Evolutionary conservation across 2,329 filamentous ascomycete species (phyloP).

Genomic region (Colletotrichum paranaense): DNA sequence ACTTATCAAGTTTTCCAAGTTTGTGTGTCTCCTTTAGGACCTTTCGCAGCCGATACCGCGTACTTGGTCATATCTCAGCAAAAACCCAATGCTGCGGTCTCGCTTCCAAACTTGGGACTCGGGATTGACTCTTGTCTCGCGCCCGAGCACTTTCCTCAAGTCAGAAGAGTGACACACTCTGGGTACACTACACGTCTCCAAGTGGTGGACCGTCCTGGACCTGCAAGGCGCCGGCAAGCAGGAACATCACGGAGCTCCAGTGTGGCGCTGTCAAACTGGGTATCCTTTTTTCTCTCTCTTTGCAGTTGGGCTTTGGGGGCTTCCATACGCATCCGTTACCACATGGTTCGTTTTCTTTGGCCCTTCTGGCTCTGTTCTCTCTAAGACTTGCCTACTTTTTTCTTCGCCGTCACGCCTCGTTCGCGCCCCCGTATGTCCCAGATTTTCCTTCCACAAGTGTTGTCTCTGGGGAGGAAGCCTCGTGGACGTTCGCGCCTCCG

Average conservation of each 20-base stretch:
- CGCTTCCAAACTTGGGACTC: neutral
- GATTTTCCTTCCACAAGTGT: neutral
- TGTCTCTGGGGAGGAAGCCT: slow-evolving; percentile 18
- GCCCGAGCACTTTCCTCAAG: neutral
- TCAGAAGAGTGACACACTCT: slow-evolving; percentile 6
- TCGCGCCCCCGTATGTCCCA: neutral
- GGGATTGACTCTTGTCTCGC: neutral
- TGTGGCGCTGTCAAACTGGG: slow-evolving; percentile 30
- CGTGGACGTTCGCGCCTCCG: slow-evolving; percentile 26
- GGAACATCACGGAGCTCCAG: slow-evolving; percentile 15
- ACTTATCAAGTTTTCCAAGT: neutral
- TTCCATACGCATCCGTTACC: neutral
- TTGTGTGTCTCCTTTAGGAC: neutral
- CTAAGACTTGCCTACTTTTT: neutral
- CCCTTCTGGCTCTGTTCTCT: neutral
- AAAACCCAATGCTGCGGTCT: neutral
- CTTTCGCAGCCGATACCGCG: slow-evolving; percentile 1
- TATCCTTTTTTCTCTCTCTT: neutral
- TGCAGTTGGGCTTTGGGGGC: neutral
- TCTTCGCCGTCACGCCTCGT: neutral
- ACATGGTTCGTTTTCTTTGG: neutral
- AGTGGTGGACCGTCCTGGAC: neutral
- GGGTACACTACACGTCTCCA: slow-evolving; percentile 4
- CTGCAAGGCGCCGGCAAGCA: slow-evolving; percentile 31
- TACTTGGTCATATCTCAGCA: neutral